phyloP scores from a whole-genome alignment of 176 grass and related monocot genomes.

The Lolium multiflorum region DNA sequence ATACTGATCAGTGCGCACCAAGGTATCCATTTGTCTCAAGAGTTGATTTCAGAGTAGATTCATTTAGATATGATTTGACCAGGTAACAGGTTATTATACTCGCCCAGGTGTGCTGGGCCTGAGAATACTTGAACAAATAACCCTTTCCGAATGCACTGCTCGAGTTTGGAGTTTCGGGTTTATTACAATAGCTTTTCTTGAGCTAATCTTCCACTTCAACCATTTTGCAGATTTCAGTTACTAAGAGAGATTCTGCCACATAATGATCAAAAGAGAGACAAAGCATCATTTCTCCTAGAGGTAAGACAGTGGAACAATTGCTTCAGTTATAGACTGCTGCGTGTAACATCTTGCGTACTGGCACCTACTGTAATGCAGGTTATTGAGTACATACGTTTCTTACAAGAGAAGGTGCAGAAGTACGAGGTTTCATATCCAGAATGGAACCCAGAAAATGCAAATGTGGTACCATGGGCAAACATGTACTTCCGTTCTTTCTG shows the following conservation, averaged over 20 bases:
- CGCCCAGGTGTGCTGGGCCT: background rate
- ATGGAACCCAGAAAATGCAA: slow-evolving; percentile 78
- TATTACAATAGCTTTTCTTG: background rate
- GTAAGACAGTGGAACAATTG: slow-evolving; percentile 29
- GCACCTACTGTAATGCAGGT: slow-evolving; percentile 30
- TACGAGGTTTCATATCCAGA: slow-evolving; percentile 64
- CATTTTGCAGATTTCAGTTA: slow-evolving; percentile 84
- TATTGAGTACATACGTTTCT: slow-evolving; percentile 86
- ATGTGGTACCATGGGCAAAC: slow-evolving; percentile 82
- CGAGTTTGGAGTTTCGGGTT: background rate
- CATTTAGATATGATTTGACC: background rate
- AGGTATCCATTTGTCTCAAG: background rate
- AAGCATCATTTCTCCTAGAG: slow-evolving; percentile 94
- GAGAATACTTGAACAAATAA: background rate
- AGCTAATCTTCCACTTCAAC: slow-evolving; percentile 21
- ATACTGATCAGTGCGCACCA: background rate
- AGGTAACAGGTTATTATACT: too few species aligned
- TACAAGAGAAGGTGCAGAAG: slow-evolving; percentile 91
- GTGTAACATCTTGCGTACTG: background rate
- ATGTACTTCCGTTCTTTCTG: slow-evolving; percentile 83
- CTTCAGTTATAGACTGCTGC: background rate
- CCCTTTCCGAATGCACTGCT: background rate
- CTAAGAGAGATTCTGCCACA: slow-evolving; percentile 91
- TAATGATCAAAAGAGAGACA: slow-evolving; percentile 98
- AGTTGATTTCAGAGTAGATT: background rate